Evolutionary conservation across 768 basidiomycete genomes (phyloP), one percentile per base, ranked within the genome.

Genomic region (Trametes cingulata): DNA sequence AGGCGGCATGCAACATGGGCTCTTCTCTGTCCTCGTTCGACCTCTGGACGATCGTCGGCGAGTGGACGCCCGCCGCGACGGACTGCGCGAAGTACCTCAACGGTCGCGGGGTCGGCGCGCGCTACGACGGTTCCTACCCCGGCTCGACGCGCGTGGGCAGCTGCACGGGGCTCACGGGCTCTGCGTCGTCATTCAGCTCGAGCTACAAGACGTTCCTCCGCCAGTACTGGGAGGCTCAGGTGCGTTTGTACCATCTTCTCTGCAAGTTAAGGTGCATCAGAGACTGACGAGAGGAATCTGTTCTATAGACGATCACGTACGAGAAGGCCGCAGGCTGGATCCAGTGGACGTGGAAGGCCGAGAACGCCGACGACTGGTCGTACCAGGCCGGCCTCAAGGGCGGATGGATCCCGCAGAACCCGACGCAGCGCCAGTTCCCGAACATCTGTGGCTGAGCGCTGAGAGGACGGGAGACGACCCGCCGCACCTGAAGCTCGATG

Each of bases 61-160:
- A 97, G 75, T 97, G 91, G 87, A 85, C 89, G 1, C 82, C 90
- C 2, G 89, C 88, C 2, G 74, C 80, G 52, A 93, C 83, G 7
- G 92, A 92, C 67, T 91, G 91, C 64, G 87, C 87, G 14, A 87
- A 82, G 67, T 91, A 90, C 71, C 77, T 97, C 47, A 95, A 95
- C 65, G 94, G 94, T 3, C 85, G 91, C 43, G 91, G 90, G 2
- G 64, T 78, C 40, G 87, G 89, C 77, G 75, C 81, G 2, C 71
- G 82, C 27, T 87, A 82, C 64, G 86, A 82, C 58, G 90, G 90
- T 27, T 75, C 83, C 6, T 84, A 73, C 63, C 71, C 81, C 5
- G 92, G 90, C 10, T 87, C 90, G 3, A 75, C 82, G 7, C 72
- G 73, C 35, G 81, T 92, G 20, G 94, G 93, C 15, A 89, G 84